Conservation (phyloP, 1,284 basidiomycete genomes). For the Cutaneotrichosporon dermatis region DNA sequence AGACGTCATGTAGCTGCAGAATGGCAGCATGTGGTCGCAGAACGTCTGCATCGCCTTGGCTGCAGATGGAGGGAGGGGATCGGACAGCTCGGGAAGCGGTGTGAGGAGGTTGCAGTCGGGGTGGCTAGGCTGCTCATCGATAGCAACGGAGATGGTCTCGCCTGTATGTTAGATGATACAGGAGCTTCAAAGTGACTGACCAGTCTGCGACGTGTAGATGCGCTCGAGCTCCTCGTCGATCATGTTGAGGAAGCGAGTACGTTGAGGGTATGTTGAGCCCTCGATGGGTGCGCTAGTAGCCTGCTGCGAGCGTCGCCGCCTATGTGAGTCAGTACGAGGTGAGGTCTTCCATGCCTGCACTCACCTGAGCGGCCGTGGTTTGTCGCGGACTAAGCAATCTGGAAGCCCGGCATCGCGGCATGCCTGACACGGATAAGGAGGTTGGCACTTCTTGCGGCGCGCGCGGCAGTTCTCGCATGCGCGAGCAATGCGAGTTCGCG, state of each 20-base stretch:
- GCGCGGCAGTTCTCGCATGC: slow-evolving; percentile 19
- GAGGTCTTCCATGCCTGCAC: background rate
- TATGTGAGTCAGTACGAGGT: too few species aligned
- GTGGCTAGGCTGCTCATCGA: slow-evolving; percentile 11
- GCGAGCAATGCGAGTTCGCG: slow-evolving; percentile 11
- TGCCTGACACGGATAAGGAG: slow-evolving; percentile 14
- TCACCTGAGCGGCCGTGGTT: slow-evolving; percentile 9
- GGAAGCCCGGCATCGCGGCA: slow-evolving; percentile 15
- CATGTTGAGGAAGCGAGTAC: slow-evolving; percentile 9
- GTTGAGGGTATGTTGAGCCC: slow-evolving; percentile 15
- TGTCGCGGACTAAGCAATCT: slow-evolving; percentile 14
- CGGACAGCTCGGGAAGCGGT: slow-evolving; percentile 13
- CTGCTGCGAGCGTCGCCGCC: slow-evolving; percentile 18
- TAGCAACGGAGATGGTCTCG: slow-evolving; percentile 9
- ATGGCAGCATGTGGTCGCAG: slow-evolving; percentile 15
- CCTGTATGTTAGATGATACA: background rate
- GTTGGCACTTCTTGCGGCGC: slow-evolving; percentile 15
- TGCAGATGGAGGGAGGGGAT: slow-evolving; percentile 5
- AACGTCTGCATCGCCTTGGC: slow-evolving; percentile 16
- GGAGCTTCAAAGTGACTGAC: background rate
- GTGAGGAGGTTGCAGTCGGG: slow-evolving; percentile 13
- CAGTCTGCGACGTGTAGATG: slow-evolving; percentile 9
- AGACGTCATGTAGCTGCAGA: slow-evolving; percentile 17
- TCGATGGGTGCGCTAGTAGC: slow-evolving; percentile 11
- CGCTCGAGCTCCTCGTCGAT: slow-evolving; percentile 15